Percentiles rank a stretch among this genome's conserved stretches.
phyloP scores from a whole-genome alignment of 768 basidiomycete genomes.

The Pulveroboletus sp. region DNA sequence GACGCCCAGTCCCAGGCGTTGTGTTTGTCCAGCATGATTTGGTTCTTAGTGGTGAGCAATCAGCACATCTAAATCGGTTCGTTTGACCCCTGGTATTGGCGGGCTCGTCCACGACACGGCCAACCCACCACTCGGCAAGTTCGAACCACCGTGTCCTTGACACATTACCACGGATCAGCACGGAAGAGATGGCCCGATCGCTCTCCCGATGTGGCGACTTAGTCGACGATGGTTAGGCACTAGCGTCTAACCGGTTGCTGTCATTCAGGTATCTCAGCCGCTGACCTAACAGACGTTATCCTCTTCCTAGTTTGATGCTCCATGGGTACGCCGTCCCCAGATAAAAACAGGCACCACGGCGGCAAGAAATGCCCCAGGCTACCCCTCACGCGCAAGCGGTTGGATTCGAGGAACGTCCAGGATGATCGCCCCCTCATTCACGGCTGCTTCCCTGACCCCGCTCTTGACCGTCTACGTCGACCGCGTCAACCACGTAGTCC shows the following conservation, averaged over 20 bases:
- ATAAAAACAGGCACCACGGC: conserved; percentile 1
- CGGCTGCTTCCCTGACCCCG: conserved; percentile 1
- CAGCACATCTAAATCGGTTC: too few species aligned
- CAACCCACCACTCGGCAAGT: too few species aligned
- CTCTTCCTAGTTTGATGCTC: neutral
- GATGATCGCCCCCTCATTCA: neutral
- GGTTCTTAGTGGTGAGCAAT: too few species aligned
- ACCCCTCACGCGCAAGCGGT: neutral
- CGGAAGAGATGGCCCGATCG: neutral
- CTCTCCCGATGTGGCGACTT: neutral
- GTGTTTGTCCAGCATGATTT: too few species aligned
- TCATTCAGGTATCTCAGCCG: neutral
- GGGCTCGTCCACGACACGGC: too few species aligned
- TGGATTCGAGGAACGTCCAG: neutral
- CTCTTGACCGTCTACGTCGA: neutral
- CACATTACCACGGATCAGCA: neutral
- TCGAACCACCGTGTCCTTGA: too few species aligned
- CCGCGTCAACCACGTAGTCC: neutral
- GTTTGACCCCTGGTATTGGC: too few species aligned
- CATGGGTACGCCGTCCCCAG: neutral
- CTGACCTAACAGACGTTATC: neutral
- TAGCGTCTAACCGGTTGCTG: neutral
- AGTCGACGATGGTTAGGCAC: too few species aligned
- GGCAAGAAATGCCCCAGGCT: neutral
- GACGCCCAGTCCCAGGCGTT: too few species aligned